Evolutionary conservation across 345 rosid genomes (phyloP).

Genomic region (Draba incana): DNA sequence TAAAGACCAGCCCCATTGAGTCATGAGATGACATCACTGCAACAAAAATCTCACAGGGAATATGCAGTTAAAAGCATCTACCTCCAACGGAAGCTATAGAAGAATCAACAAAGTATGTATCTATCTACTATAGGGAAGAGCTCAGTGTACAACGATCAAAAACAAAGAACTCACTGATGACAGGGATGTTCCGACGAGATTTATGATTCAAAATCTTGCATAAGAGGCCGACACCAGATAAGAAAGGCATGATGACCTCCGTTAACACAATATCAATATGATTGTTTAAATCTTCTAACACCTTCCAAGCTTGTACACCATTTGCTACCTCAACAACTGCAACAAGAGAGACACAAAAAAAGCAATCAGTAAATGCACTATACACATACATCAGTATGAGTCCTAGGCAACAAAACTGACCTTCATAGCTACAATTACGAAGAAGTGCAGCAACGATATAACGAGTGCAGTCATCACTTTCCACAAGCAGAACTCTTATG

Average conservation of each 20-base stretch:
- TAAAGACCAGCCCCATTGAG: conserved; percentile 80
- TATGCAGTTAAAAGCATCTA: conserved; percentile 41
- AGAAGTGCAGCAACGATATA: conserved; percentile 80
- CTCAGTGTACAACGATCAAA: conserved; percentile 9
- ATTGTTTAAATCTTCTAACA: conserved; percentile 65
- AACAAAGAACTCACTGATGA: conserved; percentile 61
- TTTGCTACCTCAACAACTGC: conserved; percentile 68
- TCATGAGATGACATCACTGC: conserved; percentile 93
- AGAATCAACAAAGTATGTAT: conserved; percentile 31
- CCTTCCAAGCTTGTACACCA: conserved; percentile 81
- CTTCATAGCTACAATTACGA: conserved; percentile 82
- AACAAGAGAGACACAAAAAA: background rate
- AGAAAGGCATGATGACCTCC: conserved; percentile 76
- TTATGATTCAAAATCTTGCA: conserved; percentile 77
- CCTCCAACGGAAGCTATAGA: conserved; percentile 32
- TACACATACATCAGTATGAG: background rate
- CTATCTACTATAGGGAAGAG: conserved; percentile 11
- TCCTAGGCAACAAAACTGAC: conserved; percentile 42
- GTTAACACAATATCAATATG: conserved; percentile 75
- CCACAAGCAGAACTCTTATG: conserved; percentile 75
- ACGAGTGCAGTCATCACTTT: conserved; percentile 81
- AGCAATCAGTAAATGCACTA: conserved; percentile 26
- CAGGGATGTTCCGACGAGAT: conserved; percentile 72
- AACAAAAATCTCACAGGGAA: conserved; percentile 40
- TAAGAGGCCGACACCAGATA: conserved; percentile 77